phyloP scores from a whole-genome alignment of 2,329 filamentous ascomycete species.

The Beauveria caledonica region DNA sequence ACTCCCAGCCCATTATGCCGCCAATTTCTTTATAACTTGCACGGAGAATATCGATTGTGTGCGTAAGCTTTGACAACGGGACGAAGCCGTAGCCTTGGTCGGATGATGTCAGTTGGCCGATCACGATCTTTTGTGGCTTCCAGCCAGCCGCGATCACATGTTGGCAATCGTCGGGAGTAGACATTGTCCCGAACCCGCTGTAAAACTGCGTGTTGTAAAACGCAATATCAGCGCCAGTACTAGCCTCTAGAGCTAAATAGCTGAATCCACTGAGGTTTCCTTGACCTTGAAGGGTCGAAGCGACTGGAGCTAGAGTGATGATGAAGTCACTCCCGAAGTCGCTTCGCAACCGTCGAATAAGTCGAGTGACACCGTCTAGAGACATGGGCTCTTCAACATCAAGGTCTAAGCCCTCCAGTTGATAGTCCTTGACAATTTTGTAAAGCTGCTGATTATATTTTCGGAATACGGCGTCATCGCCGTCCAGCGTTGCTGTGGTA shows the following conservation, averaged over 20 bases:
- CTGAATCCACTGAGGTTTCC: slow-evolving; percentile 69
- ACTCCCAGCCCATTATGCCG: slow-evolving; percentile 87
- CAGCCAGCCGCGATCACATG: slow-evolving; percentile 52
- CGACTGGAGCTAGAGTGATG: slow-evolving; percentile 71
- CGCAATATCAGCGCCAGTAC: slow-evolving; percentile 52
- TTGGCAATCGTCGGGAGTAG: slow-evolving; percentile 33
- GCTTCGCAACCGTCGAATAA: slow-evolving; percentile 54
- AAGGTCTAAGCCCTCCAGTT: slow-evolving; percentile 60
- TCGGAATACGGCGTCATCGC: slow-evolving; percentile 53
- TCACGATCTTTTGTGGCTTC: slow-evolving; percentile 60
- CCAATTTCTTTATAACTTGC: slow-evolving; percentile 58
- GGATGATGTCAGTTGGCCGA: slow-evolving; percentile 69
- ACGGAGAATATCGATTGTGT: slow-evolving; percentile 30
- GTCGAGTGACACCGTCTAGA: slow-evolving; percentile 51
- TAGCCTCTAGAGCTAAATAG: slow-evolving; percentile 61
- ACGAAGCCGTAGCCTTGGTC: slow-evolving; percentile 50
- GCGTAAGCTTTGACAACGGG: slow-evolving; percentile 33
- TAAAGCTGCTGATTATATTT: slow-evolving; percentile 60
- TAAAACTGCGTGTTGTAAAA: slow-evolving; percentile 91
- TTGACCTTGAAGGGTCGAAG: slow-evolving; percentile 51
- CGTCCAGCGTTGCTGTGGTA: slow-evolving; percentile 42
- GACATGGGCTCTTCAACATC: slow-evolving; percentile 72
- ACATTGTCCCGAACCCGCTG: slow-evolving; percentile 64
- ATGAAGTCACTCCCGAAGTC: slow-evolving; percentile 63
- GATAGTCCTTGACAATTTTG: slow-evolving; percentile 50